These are phyloP conservation scores for Nicotiana otophora DNA, from an alignment of 257 asterid species.

Conservation along the genomic window DNA sequence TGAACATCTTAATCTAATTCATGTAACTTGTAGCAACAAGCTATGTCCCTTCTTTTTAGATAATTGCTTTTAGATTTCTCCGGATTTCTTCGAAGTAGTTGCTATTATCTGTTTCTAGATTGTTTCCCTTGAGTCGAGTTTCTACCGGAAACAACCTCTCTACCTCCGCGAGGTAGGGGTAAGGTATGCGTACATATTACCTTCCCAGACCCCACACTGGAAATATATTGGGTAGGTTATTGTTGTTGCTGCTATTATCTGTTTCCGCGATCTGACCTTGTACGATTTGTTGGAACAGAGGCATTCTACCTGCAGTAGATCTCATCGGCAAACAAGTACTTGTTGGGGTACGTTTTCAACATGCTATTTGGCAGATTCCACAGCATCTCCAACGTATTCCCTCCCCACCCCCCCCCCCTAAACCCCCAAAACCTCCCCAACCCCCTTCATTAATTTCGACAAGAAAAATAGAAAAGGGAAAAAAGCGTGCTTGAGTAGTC, in stretches of 20 bases:
- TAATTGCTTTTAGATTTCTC: not conserved
- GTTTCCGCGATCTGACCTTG: not conserved
- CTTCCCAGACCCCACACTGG: too few species aligned
- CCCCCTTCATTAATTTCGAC: not conserved
- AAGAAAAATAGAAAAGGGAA: not conserved
- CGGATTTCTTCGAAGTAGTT: not conserved
- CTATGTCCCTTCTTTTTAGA: not conserved
- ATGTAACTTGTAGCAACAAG: not conserved
- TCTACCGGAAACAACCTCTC: too few species aligned
- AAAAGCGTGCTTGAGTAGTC: not conserved
- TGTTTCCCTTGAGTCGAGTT: too few species aligned
- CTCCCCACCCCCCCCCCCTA: rapidly evolving
- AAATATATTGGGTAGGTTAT: too few species aligned
- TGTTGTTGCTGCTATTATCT: not conserved
- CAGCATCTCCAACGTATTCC: not conserved
- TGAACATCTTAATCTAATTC: not conserved
- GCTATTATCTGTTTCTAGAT: not conserved
- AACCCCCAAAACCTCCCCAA: too few species aligned
- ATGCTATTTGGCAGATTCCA: not conserved
- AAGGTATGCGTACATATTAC: too few species aligned
- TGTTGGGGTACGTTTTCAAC: slow-evolving; percentile 72
- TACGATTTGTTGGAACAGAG: slow-evolving; percentile 45
- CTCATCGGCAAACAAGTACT: slow-evolving; percentile 62
- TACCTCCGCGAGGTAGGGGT: too few species aligned
- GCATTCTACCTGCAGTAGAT: slow-evolving; percentile 92